Evolutionary conservation across 495 filamentous ascomycete genomes (phyloP), one percentile per base, ranked within the genome.

Genomic region (Podospora pseudopauciseta): DNA sequence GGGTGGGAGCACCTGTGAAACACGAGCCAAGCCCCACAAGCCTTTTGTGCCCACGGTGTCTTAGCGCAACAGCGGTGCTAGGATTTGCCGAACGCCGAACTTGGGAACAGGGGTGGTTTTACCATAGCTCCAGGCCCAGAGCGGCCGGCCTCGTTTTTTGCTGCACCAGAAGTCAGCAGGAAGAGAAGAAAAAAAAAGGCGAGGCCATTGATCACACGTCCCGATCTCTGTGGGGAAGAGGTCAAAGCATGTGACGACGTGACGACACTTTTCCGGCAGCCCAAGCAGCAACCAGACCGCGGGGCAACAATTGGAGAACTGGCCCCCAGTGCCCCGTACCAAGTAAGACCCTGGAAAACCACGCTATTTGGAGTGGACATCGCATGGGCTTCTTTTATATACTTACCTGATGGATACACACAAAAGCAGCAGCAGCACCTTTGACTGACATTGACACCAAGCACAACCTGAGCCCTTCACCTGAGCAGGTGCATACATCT

Each of bases 161-260:
- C 30, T 32, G 59, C 13, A 18, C 39, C 30, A 32, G 30, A 32
- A 32, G 30, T 32, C 30, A 32, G 30, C 30, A 32, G 30, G 30
- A 32, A 6, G 30, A 32, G 54, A 60, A 39, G 58, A 32, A n/a
- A 39, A 63, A 28, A 28, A 28, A 63, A 39, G 19, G n/a, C 32
- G 61, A 63, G 30, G 61, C 61, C 61, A 32, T 39, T 65, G 66
- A 66, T 73, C 69, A 71, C 69, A 68, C 58, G 64, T 63, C 69
- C 39, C 71, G 71, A 72, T 71, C 69, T 71, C 66, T 64, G 63
- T 66, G 61, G 55, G 55, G 27, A 44, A 55, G 15, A 16, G 44
- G 55, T 20, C 13, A 39, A 59, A 44, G 61, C 71, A 73, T 73
- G 71, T 73, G 71, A 73, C 70, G n/a, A 68, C 59, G 68, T 71